These are phyloP conservation scores for Pythium pyrilobum DNA, from an alignment of 352 stramenopile species.

Conservation along the genomic window DNA sequence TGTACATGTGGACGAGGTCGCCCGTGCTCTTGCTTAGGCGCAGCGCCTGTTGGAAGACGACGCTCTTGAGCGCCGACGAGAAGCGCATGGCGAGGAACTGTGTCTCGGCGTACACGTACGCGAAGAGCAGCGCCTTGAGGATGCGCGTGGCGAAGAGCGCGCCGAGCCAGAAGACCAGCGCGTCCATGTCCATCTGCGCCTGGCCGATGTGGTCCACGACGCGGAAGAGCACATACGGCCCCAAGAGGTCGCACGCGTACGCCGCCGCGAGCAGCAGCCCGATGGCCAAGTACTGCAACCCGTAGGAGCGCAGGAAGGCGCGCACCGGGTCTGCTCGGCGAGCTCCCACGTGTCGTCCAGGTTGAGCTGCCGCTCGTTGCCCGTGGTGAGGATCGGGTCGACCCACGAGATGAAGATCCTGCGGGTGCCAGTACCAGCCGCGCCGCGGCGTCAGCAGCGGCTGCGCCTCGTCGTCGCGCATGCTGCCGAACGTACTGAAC, in stretches of 20 bases:
- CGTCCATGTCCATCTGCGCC: conserved; percentile 18
- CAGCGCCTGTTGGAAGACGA: conserved; percentile 72
- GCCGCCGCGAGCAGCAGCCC: conserved; percentile 34
- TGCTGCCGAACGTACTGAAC: conserved; percentile 22
- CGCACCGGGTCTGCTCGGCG: conserved; percentile 27
- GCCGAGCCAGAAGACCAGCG: conserved; percentile 54
- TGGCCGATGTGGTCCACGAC: conserved; percentile 41
- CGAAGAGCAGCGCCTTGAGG: conserved; percentile 56
- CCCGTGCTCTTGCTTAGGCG: conserved; percentile 40
- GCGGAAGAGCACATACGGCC: conserved; percentile 59
- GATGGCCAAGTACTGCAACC: conserved; percentile 37
- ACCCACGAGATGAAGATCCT: conserved; percentile 33
- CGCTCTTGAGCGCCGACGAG: conserved; percentile 57
- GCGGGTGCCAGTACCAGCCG: conserved; percentile 20
- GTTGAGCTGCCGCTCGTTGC: conserved; percentile 34
- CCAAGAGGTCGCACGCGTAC: conserved; percentile 52
- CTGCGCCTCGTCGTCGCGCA: conserved; percentile 9
- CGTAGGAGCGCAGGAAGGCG: conserved; percentile 49
- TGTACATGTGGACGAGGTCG: conserved; percentile 54
- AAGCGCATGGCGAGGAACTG: conserved; percentile 60
- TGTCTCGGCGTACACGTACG: conserved; percentile 56
- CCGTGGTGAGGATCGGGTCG: conserved; percentile 17
- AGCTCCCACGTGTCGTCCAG: conserved; percentile 62
- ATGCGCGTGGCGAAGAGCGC: conserved; percentile 55
- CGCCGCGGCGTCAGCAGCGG: conserved; percentile 14